These are phyloP conservation scores for Platanthera zijinensis DNA, from an alignment of 106 monocot genomes.

Conservation along the genomic window DNA sequence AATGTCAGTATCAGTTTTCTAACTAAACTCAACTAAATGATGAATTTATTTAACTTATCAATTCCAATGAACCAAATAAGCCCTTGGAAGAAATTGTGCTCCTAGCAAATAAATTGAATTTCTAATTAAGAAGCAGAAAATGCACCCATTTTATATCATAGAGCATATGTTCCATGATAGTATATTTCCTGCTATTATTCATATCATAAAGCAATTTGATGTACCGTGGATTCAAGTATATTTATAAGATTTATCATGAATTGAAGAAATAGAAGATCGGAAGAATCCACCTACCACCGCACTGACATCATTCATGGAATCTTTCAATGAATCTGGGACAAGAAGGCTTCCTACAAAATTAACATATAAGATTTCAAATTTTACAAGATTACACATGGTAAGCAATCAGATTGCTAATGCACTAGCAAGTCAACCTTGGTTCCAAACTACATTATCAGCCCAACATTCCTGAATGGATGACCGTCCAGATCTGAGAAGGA, in stretches of 20 bases:
- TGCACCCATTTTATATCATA: neutral
- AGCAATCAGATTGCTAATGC: neutral
- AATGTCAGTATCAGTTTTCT: no score
- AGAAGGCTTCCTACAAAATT: constrained; percentile 74
- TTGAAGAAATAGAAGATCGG: neutral
- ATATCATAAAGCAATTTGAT: neutral
- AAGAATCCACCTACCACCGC: constrained; percentile 56
- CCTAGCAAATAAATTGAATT: neutral
- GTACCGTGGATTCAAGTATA: neutral
- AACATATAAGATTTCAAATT: constrained; percentile 1
- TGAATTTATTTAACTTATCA: no score
- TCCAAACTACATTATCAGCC: constrained; percentile 84
- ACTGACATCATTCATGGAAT: constrained; percentile 66
- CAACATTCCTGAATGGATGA: constrained; percentile 57
- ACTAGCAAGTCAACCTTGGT: constrained; percentile 50
- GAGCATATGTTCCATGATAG: neutral
- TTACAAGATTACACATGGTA: neutral
- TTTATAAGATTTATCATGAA: neutral
- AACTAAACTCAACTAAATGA: no score
- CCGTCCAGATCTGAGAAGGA: constrained; percentile 74
- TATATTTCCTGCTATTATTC: neutral
- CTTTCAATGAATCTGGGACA: constrained; percentile 73
- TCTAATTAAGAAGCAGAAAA: neutral
- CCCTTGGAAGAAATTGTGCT: neutral
- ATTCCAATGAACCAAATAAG: neutral